A percentile compares a stretch with the other conserved stretches of the same genome.
phyloP scores from a whole-genome alignment of 2,329 filamentous ascomycete species.

The Leptographium lundbergii region DNA sequence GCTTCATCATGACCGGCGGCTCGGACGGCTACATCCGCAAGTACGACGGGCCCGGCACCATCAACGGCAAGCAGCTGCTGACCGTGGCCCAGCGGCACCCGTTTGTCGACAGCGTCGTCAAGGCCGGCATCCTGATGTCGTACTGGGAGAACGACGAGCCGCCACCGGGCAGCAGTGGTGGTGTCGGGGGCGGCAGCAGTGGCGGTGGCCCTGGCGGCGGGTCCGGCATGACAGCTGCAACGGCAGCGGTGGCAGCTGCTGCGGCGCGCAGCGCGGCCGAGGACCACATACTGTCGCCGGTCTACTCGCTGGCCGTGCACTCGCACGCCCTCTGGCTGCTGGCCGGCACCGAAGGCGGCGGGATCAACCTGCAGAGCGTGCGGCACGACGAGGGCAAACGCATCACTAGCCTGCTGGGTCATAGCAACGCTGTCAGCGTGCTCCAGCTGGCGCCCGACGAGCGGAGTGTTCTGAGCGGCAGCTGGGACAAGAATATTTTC shows the following conservation, averaged over 20 bases:
- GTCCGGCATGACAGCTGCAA: too few relatives aligned
- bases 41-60: constrained; percentile 89
- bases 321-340: constrained; percentile 84
- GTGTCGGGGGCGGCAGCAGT: background rate
- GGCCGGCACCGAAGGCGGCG: constrained; percentile 79
- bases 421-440: constrained; percentile 86
- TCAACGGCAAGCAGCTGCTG: constrained; percentile 84
- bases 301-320: constrained; percentile 88
- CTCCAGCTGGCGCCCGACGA: constrained; percentile 75
- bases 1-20: constrained; percentile 89
- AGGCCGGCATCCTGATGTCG: constrained; percentile 84
- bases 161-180: constrained; percentile 22
- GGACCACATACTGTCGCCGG: constrained; percentile 63
- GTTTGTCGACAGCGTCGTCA: constrained; percentile 94
- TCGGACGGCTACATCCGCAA: constrained; percentile 93
- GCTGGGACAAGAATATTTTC: constrained; percentile 89
- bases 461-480: constrained; percentile 74
- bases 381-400: constrained; percentile 90
- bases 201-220: background rate
- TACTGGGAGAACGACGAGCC: constrained; percentile 98
- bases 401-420: constrained; percentile 67
- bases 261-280: constrained; percentile 22
- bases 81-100: constrained; percentile 94
- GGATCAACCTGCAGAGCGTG: constrained; percentile 86
- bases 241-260: background rate